phyloP scores from a whole-genome alignment of 306 rosid species.

The Lathyrus aphaca region DNA sequence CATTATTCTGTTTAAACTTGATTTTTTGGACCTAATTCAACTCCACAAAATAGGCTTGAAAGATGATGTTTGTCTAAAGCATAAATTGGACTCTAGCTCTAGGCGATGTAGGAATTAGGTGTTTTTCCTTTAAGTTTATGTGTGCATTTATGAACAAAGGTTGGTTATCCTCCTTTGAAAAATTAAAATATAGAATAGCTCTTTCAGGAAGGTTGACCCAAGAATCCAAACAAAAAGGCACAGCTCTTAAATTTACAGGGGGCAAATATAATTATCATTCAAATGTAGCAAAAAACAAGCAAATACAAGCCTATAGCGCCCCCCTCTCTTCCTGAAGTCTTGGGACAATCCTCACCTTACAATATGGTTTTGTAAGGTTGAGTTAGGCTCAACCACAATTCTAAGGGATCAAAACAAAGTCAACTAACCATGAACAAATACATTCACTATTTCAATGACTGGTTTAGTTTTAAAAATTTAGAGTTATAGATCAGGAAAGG shows the following conservation, averaged over 20 bases:
- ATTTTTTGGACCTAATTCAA: background rate
- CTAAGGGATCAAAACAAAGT: too few species aligned
- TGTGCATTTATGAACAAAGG: background rate
- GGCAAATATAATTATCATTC: background rate
- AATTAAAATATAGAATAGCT: background rate
- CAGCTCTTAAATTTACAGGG: background rate
- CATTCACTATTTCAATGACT: too few species aligned
- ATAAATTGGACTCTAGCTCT: background rate
- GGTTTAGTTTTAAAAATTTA: too few species aligned
- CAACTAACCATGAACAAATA: too few species aligned
- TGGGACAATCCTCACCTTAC: too few species aligned
- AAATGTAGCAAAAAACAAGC: background rate
- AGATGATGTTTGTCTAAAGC: background rate
- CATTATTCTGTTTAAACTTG: background rate
- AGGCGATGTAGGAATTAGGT: background rate
- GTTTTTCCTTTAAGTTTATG: background rate
- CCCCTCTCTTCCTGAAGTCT: too few species aligned
- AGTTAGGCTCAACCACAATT: too few species aligned
- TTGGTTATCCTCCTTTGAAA: constrained; percentile 24
- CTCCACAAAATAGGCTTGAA: background rate
- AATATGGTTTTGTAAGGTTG: too few species aligned
- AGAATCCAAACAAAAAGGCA: constrained; percentile 1
- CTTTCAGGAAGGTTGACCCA: background rate
- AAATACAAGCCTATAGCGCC: background rate
- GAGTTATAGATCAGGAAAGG: too few species aligned